A percentile compares a stretch with the other conserved stretches of the same genome.
Evolutionary conservation across 257 asterid genomes (phyloP).

Genomic region (Salvia splendens): DNA sequence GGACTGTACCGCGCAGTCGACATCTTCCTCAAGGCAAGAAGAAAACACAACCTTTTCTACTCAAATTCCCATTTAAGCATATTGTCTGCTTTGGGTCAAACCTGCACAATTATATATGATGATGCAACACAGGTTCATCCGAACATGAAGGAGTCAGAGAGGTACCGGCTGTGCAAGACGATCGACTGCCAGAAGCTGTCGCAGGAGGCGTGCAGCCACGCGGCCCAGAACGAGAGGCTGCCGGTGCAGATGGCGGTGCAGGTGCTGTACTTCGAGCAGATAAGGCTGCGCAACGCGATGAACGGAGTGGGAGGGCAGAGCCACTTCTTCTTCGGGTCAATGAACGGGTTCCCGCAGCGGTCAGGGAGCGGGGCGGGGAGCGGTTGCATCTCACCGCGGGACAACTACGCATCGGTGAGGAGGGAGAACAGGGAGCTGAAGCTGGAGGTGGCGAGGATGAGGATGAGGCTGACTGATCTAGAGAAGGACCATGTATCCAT

Average conservation of each 20-base stretch:
- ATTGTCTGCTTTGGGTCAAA: no score
- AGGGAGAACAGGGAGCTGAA: constrained; percentile 90
- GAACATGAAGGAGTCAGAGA: constrained; percentile 81
- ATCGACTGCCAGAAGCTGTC: constrained; percentile 86
- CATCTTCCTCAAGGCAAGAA: constrained; percentile 84
- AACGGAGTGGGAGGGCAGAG: constrained; percentile 74
- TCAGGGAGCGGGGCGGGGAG: constrained; percentile 90
- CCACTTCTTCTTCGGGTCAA: constrained; percentile 66
- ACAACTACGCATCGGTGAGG: constrained; percentile 92
- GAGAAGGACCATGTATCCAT: constrained; percentile 93
- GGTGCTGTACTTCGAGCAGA: constrained; percentile 91
- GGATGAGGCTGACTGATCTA: constrained; percentile 93
- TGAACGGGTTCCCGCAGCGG: constrained; percentile 64
- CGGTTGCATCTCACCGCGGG: constrained; percentile 93
- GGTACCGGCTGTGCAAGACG: constrained; percentile 82
- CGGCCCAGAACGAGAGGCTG: constrained; percentile 89
- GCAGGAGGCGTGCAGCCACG: constrained; percentile 99
- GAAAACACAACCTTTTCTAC: no score
- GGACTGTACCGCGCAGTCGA: constrained; percentile 88
- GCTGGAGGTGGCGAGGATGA: constrained; percentile 93
- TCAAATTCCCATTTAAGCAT: no score
- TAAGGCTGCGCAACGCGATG: constrained; percentile 89
- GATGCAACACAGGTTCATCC: constrained; percentile 71
- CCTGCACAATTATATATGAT: no score
- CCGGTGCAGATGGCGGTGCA: constrained; percentile 98